phyloP scores from a whole-genome alignment of 768 basidiomycete genomes.

The Tulasnella sp. region DNA sequence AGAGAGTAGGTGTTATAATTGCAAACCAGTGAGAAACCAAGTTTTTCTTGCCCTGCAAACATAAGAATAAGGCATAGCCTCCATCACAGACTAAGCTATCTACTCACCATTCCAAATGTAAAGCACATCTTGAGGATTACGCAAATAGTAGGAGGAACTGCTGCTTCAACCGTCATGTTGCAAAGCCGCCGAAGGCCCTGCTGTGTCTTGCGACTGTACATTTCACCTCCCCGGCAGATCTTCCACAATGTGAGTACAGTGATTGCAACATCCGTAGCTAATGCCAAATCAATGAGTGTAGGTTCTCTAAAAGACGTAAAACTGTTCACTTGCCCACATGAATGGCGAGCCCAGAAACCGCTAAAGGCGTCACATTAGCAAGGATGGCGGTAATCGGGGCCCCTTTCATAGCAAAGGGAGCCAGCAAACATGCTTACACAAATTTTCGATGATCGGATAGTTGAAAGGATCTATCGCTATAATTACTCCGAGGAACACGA shows the following conservation, averaged over 20 bases:
- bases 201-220: neutral
- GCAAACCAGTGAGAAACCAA: neutral
- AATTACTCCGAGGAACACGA: neutral
- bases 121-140: neutral
- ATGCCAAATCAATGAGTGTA: neutral
- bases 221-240: neutral
- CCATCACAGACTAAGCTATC: neutral
- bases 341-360: neutral
- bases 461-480: neutral
- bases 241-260: neutral
- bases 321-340: neutral
- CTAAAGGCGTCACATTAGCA: neutral
- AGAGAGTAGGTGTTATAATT: neutral
- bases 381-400: too few species aligned
- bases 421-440: neutral
- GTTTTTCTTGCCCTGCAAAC: neutral
- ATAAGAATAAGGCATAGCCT: too few species aligned
- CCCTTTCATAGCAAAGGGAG: neutral
- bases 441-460: neutral
- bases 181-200: neutral
- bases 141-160: conserved; percentile 11
- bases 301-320: neutral
- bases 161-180: neutral
- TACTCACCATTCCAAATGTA: neutral
- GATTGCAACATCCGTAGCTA: conserved; percentile 6